Conservation (phyloP, 805 yeast species). For the Lipomyces spencermartinsiae region DNA sequence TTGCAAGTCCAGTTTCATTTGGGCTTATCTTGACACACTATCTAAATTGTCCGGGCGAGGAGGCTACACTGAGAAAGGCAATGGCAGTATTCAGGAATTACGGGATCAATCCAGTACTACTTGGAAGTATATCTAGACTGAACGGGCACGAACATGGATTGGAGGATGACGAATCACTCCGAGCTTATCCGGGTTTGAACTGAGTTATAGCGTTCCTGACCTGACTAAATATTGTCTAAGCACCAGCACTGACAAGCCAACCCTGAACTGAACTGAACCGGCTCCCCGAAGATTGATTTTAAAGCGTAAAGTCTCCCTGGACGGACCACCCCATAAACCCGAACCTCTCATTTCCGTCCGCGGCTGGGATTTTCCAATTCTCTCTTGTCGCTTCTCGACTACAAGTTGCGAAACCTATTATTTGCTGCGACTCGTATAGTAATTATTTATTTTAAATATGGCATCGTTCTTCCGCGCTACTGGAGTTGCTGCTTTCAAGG, state of each 20-base stretch:
- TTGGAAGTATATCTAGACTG: no score
- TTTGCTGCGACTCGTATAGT: neutral
- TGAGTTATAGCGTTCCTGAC: no score
- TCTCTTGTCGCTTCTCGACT: neutral
- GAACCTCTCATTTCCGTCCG: neutral
- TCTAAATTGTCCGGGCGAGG: no score
- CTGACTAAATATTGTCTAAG: no score
- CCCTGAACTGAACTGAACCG: neutral
- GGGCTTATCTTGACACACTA: neutral
- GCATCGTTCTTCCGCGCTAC: constrained; percentile 21
- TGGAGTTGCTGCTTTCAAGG: constrained; percentile 12
- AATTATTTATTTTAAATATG: constrained; percentile 8
- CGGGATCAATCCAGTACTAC: no score
- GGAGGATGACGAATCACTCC: neutral
- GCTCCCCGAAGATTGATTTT: neutral
- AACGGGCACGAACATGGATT: no score
- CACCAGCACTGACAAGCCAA: no score
- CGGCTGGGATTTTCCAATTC: neutral
- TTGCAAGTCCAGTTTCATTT: no score
- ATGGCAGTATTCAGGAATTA: no score
- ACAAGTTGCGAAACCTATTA: neutral
- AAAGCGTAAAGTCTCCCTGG: no score
- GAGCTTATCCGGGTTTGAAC: neutral
- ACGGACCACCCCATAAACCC: neutral
- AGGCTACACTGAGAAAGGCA: no score